These are phyloP conservation scores for Thelonectria blattea DNA, from an alignment of 2,329 filamentous ascomycete genomes.

Conservation along the genomic window DNA sequence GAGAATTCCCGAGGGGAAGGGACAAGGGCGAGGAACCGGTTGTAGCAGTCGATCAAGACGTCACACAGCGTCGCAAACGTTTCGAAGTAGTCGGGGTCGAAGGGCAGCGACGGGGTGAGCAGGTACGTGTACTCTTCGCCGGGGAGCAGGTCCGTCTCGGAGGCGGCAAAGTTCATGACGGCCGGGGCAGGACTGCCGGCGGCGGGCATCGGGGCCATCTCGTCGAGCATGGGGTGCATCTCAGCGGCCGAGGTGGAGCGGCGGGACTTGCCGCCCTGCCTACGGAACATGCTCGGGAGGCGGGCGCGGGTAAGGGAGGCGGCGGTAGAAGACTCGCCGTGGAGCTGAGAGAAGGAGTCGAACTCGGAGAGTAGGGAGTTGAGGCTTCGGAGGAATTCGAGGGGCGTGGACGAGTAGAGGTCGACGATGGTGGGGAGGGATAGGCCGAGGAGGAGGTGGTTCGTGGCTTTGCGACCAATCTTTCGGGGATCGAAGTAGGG, in stretches of 20 bases:
- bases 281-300: constrained; percentile 83
- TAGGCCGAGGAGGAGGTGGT: constrained; percentile 90
- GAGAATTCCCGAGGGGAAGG: constrained; percentile 76
- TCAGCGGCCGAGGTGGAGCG: constrained; percentile 58
- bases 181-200: constrained; percentile 44
- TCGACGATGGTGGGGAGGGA: constrained; percentile 91
- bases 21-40: constrained; percentile 75
- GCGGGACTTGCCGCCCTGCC: constrained; percentile 64
- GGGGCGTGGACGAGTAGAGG: constrained; percentile 77
- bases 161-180: constrained; percentile 64
- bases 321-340: constrained; percentile 76
- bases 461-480: constrained; percentile 87
- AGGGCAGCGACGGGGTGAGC: constrained; percentile 89
- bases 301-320: constrained; percentile 77
- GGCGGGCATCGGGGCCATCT: constrained; percentile 36
- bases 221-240: constrained; percentile 43
- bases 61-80: constrained; percentile 96
- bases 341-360: constrained; percentile 88
- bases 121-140: constrained; percentile 90
- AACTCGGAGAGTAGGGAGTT: constrained; percentile 89
- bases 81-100: constrained; percentile 96
- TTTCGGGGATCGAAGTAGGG: constrained; percentile 86
- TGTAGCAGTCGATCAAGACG: constrained; percentile 91
- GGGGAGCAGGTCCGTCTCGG: constrained; percentile 70
- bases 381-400: constrained; percentile 86